Conservation (phyloP, 208 protist species). For the Borovskyia barvae region DNA sequence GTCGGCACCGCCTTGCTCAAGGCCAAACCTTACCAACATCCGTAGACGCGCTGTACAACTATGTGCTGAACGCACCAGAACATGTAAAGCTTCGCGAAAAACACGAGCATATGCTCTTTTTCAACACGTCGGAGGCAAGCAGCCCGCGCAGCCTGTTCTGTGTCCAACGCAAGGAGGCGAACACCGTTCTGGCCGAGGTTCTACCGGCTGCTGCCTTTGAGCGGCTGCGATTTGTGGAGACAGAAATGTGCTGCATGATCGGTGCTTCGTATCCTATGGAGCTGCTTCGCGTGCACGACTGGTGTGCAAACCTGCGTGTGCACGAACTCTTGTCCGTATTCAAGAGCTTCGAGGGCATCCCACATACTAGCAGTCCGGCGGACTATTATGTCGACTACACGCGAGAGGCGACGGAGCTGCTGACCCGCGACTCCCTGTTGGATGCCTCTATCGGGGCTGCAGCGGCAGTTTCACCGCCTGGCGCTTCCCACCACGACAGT, state of each 20-base stretch:
- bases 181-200: conserved; percentile 70
- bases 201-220: conserved; percentile 80
- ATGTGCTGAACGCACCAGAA: conserved; percentile 63
- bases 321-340: conserved; percentile 35
- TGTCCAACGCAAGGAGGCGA: conserved; percentile 75
- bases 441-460: conserved; percentile 2
- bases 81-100: conserved; percentile 79
- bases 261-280: conserved; percentile 64
- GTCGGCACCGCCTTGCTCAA: conserved; percentile 27
- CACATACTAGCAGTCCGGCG: conserved; percentile 51
- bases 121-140: conserved; percentile 45
- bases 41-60: conserved; percentile 57
- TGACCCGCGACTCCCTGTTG: conserved; percentile 41
- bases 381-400: conserved; percentile 84
- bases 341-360: conserved; percentile 52
- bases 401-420: conserved; percentile 46
- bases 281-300: conserved; percentile 50
- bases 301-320: conserved; percentile 12
- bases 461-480: not conserved
- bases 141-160: conserved; percentile 75
- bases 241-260: conserved; percentile 65
- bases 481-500: not conserved
- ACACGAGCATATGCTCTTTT: conserved; percentile 73
- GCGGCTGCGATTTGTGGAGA: conserved; percentile 76
- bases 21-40: conserved; percentile 13